These are phyloP conservation scores for Fusarium virguliforme DNA, from an alignment of 2,329 filamentous ascomycete species.

Conservation along the genomic window DNA sequence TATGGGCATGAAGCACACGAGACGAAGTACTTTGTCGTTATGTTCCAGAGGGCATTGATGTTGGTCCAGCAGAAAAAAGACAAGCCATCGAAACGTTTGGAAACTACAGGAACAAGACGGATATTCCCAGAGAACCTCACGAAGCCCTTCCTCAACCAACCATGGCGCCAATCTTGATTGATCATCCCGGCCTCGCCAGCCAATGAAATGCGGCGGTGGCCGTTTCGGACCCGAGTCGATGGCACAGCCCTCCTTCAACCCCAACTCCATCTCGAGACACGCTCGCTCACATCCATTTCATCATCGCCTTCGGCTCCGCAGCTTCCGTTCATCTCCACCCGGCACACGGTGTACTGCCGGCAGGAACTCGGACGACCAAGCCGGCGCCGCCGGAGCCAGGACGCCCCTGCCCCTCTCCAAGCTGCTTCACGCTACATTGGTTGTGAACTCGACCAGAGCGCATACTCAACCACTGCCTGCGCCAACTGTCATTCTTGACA, in stretches of 20 bases:
- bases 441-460: background rate
- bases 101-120: background rate
- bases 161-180: conserved; percentile 33
- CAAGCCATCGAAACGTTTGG: background rate
- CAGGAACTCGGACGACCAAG: conserved; percentile 13
- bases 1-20: background rate
- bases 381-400: conserved; percentile 19
- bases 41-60: background rate
- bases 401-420: background rate
- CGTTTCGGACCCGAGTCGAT: conserved; percentile 22
- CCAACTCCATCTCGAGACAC: conserved; percentile 26
- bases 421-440: background rate
- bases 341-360: conserved; percentile 26
- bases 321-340: conserved; percentile 25
- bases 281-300: conserved; percentile 5
- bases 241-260: conserved; percentile 28
- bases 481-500: background rate
- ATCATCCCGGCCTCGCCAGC: conserved; percentile 34
- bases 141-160: background rate
- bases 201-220: conserved; percentile 33
- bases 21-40: background rate
- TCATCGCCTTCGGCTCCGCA: conserved; percentile 26
- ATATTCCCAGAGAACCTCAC: background rate
- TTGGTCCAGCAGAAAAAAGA: background rate
- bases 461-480: background rate